Conservation (phyloP, 169 alveolate species). For the Sarcocystis neurona region DNA sequence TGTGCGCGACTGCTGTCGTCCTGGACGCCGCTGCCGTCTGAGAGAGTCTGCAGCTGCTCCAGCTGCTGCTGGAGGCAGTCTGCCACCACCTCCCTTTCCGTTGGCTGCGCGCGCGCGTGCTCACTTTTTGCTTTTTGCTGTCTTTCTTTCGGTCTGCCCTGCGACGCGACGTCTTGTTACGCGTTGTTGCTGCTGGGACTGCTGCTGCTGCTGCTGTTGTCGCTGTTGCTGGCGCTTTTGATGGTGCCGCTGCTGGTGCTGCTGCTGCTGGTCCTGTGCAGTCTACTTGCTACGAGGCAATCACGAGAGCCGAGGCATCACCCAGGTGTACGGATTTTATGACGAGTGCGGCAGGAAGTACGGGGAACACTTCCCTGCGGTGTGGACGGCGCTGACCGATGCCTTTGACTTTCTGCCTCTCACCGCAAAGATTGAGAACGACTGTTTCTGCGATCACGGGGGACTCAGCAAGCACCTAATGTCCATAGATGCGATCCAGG, state of each 20-base stretch:
- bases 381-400: slow-evolving; percentile 79
- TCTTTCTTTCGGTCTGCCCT: no score
- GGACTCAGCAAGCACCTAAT: slow-evolving; percentile 81
- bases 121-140: no score
- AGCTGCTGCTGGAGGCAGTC: no score
- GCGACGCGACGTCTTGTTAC: background rate
- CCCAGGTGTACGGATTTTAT: slow-evolving; percentile 99
- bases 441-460: slow-evolving; percentile 97
- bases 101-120: no score
- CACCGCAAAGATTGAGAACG: slow-evolving; percentile 95
- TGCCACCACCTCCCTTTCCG: no score
- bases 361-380: slow-evolving; percentile 81
- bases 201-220: background rate
- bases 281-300: slow-evolving; percentile 95
- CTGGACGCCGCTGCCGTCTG: no score
- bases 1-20: no score
- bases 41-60: no score
- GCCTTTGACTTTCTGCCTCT: slow-evolving; percentile 96
- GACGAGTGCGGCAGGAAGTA: slow-evolving; percentile 99
- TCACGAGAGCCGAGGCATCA: slow-evolving; percentile 98
- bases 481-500: slow-evolving; percentile 27
- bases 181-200: background rate
- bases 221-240: background rate
- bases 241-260: background rate
- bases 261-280: slow-evolving; percentile 25